Evolutionary conservation across 169 alveolate species (phyloP).

Genomic region (Blepharisma undulans): DNA sequence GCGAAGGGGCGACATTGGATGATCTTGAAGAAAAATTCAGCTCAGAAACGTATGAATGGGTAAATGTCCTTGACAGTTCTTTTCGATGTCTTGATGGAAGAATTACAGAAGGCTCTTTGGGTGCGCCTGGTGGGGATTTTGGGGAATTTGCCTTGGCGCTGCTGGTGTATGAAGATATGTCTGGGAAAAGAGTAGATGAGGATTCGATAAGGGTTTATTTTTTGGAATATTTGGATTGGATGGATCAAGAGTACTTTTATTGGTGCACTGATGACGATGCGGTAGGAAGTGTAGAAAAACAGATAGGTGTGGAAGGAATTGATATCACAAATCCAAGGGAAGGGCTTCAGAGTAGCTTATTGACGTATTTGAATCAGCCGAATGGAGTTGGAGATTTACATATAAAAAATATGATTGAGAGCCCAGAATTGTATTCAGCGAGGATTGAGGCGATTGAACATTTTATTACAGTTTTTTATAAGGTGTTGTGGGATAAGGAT

Average conservation of each 20-base stretch:
- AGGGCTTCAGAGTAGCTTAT: constrained; percentile 37
- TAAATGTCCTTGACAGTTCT: constrained; percentile 37
- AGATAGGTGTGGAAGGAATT: constrained; percentile 48
- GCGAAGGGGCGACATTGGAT: constrained; percentile 53
- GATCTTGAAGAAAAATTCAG: constrained; percentile 47
- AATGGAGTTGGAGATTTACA: constrained; percentile 54
- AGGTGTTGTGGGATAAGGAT: constrained; percentile 48
- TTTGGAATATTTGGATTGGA: constrained; percentile 41
- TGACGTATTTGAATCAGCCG: constrained; percentile 46
- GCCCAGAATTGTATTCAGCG: constrained; percentile 52
- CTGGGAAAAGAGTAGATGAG: constrained; percentile 37
- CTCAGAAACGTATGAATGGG: constrained; percentile 31
- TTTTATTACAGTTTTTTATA: constrained; percentile 42
- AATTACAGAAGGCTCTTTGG: constrained; percentile 41
- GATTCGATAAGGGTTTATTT: constrained; percentile 46
- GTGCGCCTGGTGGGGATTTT: constrained; percentile 64
- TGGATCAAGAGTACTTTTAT: constrained; percentile 56
- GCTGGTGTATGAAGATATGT: constrained; percentile 53
- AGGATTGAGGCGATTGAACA: constrained; percentile 50
- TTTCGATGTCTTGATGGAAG: constrained; percentile 65
- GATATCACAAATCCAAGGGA: constrained; percentile 50
- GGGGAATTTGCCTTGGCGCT: constrained; percentile 61
- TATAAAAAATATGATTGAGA: constrained; percentile 46
- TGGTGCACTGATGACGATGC: constrained; percentile 68
- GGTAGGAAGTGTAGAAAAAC: constrained; percentile 48